phyloP scores from a whole-genome alignment of 768 basidiomycete species.

The Russula abietina region DNA sequence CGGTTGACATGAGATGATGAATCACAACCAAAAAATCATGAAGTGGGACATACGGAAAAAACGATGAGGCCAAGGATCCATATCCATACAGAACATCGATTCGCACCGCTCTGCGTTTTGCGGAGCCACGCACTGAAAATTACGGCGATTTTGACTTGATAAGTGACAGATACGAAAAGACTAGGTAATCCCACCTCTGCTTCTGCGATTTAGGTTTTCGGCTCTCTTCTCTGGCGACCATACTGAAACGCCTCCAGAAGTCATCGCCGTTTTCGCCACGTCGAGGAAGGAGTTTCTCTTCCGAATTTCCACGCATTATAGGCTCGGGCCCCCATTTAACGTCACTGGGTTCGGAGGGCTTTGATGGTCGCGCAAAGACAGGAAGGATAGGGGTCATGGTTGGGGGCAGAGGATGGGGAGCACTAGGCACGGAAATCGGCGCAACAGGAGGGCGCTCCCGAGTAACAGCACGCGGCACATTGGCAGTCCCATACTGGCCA shows the following conservation, averaged over 20 bases:
- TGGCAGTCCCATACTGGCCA: constrained; percentile 28
- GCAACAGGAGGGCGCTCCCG: constrained; percentile 31
- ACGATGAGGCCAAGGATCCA: constrained; percentile 62
- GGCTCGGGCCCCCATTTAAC: constrained; percentile 35
- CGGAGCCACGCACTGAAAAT: constrained; percentile 54
- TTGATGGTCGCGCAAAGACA: constrained; percentile 61
- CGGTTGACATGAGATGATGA: not conserved
- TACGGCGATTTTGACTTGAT: not conserved
- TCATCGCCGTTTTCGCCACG: constrained; percentile 74
- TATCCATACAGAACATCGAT: constrained; percentile 58
- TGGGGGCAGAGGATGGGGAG: constrained; percentile 69
- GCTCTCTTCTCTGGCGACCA: constrained; percentile 67
- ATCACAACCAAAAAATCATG: not conserved
- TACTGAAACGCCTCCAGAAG: constrained; percentile 83
- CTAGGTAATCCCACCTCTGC: constrained; percentile 34
- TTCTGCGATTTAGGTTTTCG: constrained; percentile 38
- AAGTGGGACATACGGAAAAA: constrained; percentile 41
- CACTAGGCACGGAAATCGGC: constrained; percentile 39
- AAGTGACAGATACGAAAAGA: not conserved
- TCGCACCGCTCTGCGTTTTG: constrained; percentile 51
- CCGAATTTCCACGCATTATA: constrained; percentile 63
- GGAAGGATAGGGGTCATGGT: constrained; percentile 76
- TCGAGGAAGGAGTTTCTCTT: constrained; percentile 60
- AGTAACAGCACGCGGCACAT: constrained; percentile 23
- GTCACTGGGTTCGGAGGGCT: constrained; percentile 34